A percentile compares a stretch with the other conserved stretches of the same genome.
Conservation (phyloP, 1,284 basidiomycete species). For the Moniliella sp. region DNA sequence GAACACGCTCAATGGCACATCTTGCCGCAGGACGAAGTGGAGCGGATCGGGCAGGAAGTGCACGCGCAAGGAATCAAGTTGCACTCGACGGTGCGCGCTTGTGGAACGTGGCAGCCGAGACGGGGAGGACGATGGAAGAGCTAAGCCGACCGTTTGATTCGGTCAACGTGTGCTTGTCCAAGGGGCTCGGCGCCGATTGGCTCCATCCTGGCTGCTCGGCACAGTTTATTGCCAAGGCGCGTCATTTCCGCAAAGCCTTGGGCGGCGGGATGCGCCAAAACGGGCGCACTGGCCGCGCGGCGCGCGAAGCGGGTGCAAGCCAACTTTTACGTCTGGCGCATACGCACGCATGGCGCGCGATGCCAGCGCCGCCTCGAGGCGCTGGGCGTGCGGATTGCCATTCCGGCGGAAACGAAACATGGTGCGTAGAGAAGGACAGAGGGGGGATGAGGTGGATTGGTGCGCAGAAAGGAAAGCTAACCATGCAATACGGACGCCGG, state of each 20-base stretch:
- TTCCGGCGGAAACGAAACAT: no score
- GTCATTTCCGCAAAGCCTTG: constrained; percentile 69
- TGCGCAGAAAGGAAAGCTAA: no score
- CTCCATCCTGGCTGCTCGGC: constrained; percentile 57
- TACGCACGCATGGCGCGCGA: constrained; percentile 55
- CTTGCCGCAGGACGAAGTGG: constrained; percentile 50
- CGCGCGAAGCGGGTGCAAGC: constrained; percentile 62
- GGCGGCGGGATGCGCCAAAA: constrained; percentile 65
- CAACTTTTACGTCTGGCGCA: constrained; percentile 55
- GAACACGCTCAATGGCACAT: no score
- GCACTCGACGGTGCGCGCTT: constrained; percentile 84
- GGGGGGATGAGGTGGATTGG: no score
- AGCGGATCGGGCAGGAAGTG: no score
- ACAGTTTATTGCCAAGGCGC: constrained; percentile 39
- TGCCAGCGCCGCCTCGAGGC: constrained; percentile 54
- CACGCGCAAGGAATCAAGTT: no score
- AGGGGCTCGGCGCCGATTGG: constrained; percentile 83
- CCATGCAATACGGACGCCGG: no score
- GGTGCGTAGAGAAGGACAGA: no score
- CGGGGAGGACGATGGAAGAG: constrained; percentile 42
- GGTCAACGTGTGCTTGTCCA: constrained; percentile 82
- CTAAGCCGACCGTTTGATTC: constrained; percentile 76
- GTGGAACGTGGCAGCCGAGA: constrained; percentile 60
- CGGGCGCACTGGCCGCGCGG: constrained; percentile 48
- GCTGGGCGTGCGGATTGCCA: constrained; percentile 53